Conservation (phyloP, 2,329 filamentous ascomycete species). For the Lecanicillium sp. region DNA sequence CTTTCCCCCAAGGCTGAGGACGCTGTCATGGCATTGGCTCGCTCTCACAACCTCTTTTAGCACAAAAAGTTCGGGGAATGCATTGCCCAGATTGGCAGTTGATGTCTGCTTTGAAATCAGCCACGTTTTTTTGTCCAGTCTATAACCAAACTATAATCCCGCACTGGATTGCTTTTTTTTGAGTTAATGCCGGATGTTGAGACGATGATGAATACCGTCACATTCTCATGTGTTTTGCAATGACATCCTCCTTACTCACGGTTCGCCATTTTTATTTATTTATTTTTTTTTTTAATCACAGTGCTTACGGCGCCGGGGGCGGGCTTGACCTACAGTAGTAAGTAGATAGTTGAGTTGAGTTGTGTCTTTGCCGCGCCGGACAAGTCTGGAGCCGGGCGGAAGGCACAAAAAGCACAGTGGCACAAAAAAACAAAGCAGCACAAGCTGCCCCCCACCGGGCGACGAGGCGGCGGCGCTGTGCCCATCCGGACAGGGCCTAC, state of each 20-base stretch:
- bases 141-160: not conserved
- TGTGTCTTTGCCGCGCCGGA: slow-evolving; percentile 2
- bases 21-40: not conserved
- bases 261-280: not conserved
- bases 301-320: not conserved
- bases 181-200: not conserved
- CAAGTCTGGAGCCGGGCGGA: not conserved
- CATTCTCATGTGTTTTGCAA: not conserved
- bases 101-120: slow-evolving; percentile 4
- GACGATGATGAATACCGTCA: too few species aligned
- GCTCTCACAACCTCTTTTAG: not conserved
- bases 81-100: not conserved
- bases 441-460: not conserved
- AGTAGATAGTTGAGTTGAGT: too few species aligned
- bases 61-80: not conserved
- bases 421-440: not conserved
- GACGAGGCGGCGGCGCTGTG: not conserved
- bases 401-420: not conserved
- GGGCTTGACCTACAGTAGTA: not conserved
- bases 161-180: not conserved
- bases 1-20: not conserved
- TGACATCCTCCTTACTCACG: not conserved
- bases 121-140: not conserved
- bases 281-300: not conserved
- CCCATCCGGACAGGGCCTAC: not conserved